Evolutionary conservation across 2,329 filamentous ascomycete species (phyloP).

Genomic region (Alternaria rosae): DNA sequence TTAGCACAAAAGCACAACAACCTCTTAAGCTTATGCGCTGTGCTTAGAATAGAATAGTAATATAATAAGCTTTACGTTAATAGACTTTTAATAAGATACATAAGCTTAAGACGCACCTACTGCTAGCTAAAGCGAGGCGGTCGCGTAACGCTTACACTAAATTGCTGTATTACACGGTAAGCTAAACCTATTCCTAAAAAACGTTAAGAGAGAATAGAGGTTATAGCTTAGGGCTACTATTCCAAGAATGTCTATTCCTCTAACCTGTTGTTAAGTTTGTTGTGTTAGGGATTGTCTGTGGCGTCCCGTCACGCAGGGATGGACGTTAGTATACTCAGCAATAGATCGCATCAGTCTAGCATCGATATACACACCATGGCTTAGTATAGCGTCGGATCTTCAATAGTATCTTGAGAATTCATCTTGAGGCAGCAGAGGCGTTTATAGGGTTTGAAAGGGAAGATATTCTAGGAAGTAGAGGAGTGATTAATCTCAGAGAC

Average conservation of each 20-base stretch:
- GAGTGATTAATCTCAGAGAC: slow-evolving; percentile 5
- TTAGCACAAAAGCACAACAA: not conserved
- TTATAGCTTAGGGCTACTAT: not conserved
- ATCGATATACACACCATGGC: slow-evolving; percentile 6
- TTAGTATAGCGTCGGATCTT: slow-evolving; percentile 6
- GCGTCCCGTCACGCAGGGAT: too few relatives aligned
- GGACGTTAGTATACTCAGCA: slow-evolving; percentile 8
- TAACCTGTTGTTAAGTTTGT: too few relatives aligned
- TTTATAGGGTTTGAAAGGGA: slow-evolving; percentile 5
- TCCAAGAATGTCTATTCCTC: too few relatives aligned
- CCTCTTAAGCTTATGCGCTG: not conserved
- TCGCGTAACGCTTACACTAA: not conserved
- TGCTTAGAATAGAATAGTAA: not conserved
- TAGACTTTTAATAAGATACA: not conserved
- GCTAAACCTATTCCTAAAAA: not conserved
- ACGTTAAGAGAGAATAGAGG: not conserved
- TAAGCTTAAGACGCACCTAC: too few relatives aligned
- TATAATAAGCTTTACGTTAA: not conserved
- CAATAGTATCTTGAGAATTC: slow-evolving; percentile 1
- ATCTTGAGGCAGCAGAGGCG: slow-evolving; percentile 5
- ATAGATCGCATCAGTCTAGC: slow-evolving; percentile 5
- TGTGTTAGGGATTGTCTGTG: too few relatives aligned
- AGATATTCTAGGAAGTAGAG: slow-evolving; percentile 4
- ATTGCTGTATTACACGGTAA: not conserved
- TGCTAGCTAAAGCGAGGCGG: not conserved